Conservation (phyloP, 805 yeast genomes). For the Pichia sporocuriosa region DNA sequence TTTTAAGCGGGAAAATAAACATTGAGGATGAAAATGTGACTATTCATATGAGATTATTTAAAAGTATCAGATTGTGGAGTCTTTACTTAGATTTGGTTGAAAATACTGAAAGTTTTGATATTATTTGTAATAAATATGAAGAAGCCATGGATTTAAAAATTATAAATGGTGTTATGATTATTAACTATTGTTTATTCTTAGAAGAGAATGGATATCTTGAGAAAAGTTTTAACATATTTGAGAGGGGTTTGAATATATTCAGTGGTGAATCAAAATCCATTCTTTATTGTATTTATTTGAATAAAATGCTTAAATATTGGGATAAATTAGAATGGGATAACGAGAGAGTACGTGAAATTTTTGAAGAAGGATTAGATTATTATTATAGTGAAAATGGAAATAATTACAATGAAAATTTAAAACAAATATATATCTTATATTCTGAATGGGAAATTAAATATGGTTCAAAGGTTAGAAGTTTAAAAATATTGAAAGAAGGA, state of each 20-base stretch:
- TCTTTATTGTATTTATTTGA: constrained; percentile 64
- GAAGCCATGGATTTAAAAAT: constrained; percentile 49
- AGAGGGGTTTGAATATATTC: constrained; percentile 59
- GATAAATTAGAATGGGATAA: constrained; percentile 29
- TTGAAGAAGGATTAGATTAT: constrained; percentile 55
- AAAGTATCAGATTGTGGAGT: constrained; percentile 63
- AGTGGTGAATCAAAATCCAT: constrained; percentile 56
- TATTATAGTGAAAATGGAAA: constrained; percentile 3
- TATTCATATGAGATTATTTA: constrained; percentile 54
- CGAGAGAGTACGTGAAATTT: constrained; percentile 64
- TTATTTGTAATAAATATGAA: constrained; percentile 43
- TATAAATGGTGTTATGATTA: constrained; percentile 59
- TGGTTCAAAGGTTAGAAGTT: constrained; percentile 46
- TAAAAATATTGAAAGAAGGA: constrained; percentile 41
- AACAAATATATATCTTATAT: constrained; percentile 47
- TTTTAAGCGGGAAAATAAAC: constrained; percentile 12
- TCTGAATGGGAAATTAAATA: constrained; percentile 53
- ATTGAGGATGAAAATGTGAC: constrained; percentile 38
- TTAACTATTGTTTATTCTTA: constrained; percentile 60
- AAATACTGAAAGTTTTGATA: constrained; percentile 39
- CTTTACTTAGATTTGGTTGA: constrained; percentile 67
- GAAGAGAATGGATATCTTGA: constrained; percentile 41
- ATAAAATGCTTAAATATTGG: constrained; percentile 36
- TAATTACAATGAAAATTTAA: constrained; percentile 37
- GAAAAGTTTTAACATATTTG: constrained; percentile 55